These are phyloP conservation scores for Grammothele lineata DNA, from an alignment of 768 basidiomycete species.

Conservation along the genomic window DNA sequence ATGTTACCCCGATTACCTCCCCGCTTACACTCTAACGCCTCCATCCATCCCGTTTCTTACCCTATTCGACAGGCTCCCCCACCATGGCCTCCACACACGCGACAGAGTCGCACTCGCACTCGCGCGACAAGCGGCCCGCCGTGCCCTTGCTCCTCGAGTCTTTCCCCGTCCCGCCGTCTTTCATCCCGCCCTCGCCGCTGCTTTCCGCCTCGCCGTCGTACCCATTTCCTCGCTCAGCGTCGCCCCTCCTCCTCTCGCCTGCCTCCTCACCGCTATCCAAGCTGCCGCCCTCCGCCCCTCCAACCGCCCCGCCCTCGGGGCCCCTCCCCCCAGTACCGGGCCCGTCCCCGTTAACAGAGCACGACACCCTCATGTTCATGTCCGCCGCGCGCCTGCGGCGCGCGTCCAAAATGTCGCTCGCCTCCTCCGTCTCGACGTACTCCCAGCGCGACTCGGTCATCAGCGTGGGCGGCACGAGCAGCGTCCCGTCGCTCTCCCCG, in stretches of 20 bases:
- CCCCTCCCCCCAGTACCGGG: slow-evolving; percentile 69
- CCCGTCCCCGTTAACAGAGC: slow-evolving; percentile 49
- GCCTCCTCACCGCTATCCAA: slow-evolving; percentile 8
- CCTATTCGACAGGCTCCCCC: slow-evolving; percentile 1
- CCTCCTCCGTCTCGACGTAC: slow-evolving; percentile 23
- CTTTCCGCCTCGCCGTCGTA: slow-evolving; percentile 2
- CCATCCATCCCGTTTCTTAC: neutral
- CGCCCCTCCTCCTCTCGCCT: slow-evolving; percentile 12
- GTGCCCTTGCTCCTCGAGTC: slow-evolving; percentile 28
- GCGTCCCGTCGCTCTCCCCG: slow-evolving; percentile 18
- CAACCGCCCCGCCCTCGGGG: slow-evolving; percentile 48
- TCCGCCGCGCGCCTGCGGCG: slow-evolving; percentile 33
- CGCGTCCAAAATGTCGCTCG: slow-evolving; percentile 28
- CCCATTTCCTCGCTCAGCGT: slow-evolving; percentile 6
- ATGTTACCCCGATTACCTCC: too few species aligned
- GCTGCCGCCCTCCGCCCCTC: slow-evolving; percentile 45
- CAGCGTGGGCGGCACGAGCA: slow-evolving; percentile 16
- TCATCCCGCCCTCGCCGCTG: slow-evolving; percentile 25
- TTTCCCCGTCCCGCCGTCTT: slow-evolving; percentile 30
- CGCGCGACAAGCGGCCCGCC: slow-evolving; percentile 18
- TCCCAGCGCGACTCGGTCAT: slow-evolving; percentile 27
- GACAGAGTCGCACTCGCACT: slow-evolving; percentile 13
- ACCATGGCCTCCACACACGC: slow-evolving; percentile 15
- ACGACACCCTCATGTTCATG: slow-evolving; percentile 42
- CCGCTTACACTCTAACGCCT: neutral